Conservation (phyloP, 2,329 filamentous ascomycete species). For the Colletotrichum musae region DNA sequence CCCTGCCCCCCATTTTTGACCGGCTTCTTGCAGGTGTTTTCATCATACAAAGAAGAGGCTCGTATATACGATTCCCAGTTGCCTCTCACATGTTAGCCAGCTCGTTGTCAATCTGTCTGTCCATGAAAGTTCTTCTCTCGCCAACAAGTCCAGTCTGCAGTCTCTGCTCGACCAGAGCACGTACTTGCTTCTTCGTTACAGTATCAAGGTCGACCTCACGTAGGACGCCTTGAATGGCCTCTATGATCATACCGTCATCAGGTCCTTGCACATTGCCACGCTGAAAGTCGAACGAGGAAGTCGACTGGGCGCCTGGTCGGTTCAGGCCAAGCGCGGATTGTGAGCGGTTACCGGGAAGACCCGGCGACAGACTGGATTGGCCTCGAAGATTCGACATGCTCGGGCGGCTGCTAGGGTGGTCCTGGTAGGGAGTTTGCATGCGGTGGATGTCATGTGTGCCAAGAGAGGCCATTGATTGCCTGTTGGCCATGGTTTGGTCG, state of each 20-base stretch:
- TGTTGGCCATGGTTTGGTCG: constrained; percentile 68
- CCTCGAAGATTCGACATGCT: constrained; percentile 74
- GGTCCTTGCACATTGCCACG: constrained; percentile 72
- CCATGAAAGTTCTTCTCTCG: constrained; percentile 90
- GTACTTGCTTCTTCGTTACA: constrained; percentile 98
- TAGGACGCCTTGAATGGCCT: constrained; percentile 87
- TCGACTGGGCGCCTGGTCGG: constrained; percentile 62
- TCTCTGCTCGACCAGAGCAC: constrained; percentile 91
- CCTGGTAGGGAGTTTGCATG: constrained; percentile 72
- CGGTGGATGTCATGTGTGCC: constrained; percentile 64
- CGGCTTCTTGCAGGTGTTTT: constrained; percentile 25
- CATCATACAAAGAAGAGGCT: constrained; percentile 29
- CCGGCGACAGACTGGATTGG: constrained; percentile 64
- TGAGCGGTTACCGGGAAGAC: constrained; percentile 57
- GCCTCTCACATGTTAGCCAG: constrained; percentile 86
- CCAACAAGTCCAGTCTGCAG: constrained; percentile 90
- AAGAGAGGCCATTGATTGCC: constrained; percentile 82
- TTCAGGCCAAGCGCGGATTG: constrained; percentile 63
- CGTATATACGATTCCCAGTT: constrained; percentile 30
- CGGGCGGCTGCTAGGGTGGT: constrained; percentile 65
- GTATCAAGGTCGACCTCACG: constrained; percentile 92
- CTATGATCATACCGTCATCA: constrained; percentile 84
- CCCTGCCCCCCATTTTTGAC: constrained; percentile 19
- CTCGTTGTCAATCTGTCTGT: constrained; percentile 93
- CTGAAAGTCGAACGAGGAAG: constrained; percentile 75